Conservation (phyloP, 306 rosid genomes). For the Trifolium dubium region DNA sequence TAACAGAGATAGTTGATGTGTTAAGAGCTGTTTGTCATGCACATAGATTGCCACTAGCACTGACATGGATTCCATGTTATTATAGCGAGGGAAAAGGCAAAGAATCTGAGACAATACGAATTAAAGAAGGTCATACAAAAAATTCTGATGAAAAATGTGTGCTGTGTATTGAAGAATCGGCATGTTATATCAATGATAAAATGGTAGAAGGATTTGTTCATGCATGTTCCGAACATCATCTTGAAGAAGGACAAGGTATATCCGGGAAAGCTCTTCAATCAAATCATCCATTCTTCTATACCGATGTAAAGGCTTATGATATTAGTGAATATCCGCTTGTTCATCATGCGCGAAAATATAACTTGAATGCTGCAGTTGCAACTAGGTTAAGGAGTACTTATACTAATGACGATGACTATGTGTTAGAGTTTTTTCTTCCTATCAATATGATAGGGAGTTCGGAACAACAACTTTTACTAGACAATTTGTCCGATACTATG, state of each 20-base stretch:
- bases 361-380: conserved; percentile 89
- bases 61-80: conserved; percentile 92
- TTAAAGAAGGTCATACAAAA: conserved; percentile 53
- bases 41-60: conserved; percentile 86
- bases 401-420: conserved; percentile 83
- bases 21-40: conserved; percentile 91
- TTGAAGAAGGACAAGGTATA: conserved; percentile 88
- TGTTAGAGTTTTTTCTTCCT: conserved; percentile 94
- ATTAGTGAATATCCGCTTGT: conserved; percentile 83
- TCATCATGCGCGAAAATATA: conserved; percentile 89
- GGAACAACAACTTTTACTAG: conserved; percentile 83
- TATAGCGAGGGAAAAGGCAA: conserved; percentile 53
- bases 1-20: conserved; percentile 81
- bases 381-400: conserved; percentile 85
- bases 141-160: conserved; percentile 61
- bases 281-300: conserved; percentile 80
- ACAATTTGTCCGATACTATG: conserved; percentile 90
- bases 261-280: conserved; percentile 96
- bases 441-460: conserved; percentile 73
- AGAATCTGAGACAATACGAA: conserved; percentile 50
- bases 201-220: conserved; percentile 72
- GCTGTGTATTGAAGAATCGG: conserved; percentile 84
- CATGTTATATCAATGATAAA: conserved; percentile 76
- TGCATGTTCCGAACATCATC: conserved; percentile 85
- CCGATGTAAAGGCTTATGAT: conserved; percentile 83